phyloP scores from a whole-genome alignment of 2,329 filamentous ascomycete species.

The Monascus ruber region DNA sequence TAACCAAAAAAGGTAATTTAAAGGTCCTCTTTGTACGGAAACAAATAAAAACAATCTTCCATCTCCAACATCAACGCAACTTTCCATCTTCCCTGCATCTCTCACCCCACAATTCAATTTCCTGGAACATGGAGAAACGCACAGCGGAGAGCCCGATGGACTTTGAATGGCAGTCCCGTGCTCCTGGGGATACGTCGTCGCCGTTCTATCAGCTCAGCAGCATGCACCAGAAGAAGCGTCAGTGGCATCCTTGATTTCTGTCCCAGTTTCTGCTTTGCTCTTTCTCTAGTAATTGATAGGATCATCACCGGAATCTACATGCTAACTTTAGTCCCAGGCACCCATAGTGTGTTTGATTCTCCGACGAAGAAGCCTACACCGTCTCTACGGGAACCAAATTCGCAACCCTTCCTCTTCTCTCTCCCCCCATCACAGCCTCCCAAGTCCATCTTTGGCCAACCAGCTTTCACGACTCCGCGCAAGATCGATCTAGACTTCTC shows the following conservation, averaged over 20 bases:
- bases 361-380: constrained; percentile 39
- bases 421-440: constrained; percentile 22
- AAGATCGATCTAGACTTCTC: constrained; percentile 38
- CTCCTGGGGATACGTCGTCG: constrained; percentile 34
- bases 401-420: constrained; percentile 40
- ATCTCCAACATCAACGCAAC: too few relatives aligned
- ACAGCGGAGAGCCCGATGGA: constrained; percentile 40
- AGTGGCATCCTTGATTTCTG: constrained; percentile 8
- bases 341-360: constrained; percentile 32
- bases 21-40: too few relatives aligned
- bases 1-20: too few relatives aligned
- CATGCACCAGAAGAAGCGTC: constrained; percentile 35
- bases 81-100: not conserved
- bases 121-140: constrained; percentile 25
- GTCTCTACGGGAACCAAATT: constrained; percentile 39
- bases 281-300: not conserved
- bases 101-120: constrained; percentile 2
- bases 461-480: constrained; percentile 39
- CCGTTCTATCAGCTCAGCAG: constrained; percentile 38
- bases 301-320: not conserved
- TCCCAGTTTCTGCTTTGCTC: not conserved
- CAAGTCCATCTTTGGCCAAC: constrained; percentile 24
- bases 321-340: constrained; percentile 16
- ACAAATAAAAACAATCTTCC: too few relatives aligned
- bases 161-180: constrained; percentile 37